Percentiles rank a stretch among this genome's conserved stretches.
These are phyloP conservation scores for Aureobasidium leucospermi DNA, from an alignment of 2,329 filamentous ascomycete genomes.

Conservation along the genomic window DNA sequence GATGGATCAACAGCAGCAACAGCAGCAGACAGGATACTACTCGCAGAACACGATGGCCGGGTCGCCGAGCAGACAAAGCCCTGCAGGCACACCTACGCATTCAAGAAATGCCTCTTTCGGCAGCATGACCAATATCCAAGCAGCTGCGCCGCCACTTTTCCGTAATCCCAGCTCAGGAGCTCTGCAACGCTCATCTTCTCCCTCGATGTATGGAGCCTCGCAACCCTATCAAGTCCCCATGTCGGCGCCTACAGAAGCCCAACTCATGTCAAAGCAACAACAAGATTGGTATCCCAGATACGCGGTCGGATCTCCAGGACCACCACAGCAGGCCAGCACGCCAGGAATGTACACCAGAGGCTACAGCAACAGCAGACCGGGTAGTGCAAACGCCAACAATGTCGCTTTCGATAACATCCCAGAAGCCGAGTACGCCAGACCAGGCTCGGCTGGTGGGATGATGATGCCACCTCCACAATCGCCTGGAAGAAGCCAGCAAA, in stretches of 20 bases:
- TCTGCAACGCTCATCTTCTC: background rate
- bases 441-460: background rate
- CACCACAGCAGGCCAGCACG: constrained; percentile 5
- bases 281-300: constrained; percentile 6
- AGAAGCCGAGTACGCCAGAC: background rate
- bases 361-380: background rate
- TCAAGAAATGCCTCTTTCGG: background rate
- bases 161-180: background rate
- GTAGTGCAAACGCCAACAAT: background rate
- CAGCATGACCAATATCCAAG: constrained; percentile 2
- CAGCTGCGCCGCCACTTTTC: background rate
- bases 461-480: background rate
- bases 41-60: background rate
- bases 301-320: background rate
- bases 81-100: background rate
- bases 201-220: background rate
- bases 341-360: constrained; percentile 5
- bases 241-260: background rate
- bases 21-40: background rate
- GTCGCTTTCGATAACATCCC: background rate
- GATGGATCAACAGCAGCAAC: background rate
- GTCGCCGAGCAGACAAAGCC: background rate
- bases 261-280: background rate
- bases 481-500: background rate
- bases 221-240: constrained; percentile 11